phyloP scores from a whole-genome alignment of 2,329 filamentous ascomycete species.

The Chalara sp. region DNA sequence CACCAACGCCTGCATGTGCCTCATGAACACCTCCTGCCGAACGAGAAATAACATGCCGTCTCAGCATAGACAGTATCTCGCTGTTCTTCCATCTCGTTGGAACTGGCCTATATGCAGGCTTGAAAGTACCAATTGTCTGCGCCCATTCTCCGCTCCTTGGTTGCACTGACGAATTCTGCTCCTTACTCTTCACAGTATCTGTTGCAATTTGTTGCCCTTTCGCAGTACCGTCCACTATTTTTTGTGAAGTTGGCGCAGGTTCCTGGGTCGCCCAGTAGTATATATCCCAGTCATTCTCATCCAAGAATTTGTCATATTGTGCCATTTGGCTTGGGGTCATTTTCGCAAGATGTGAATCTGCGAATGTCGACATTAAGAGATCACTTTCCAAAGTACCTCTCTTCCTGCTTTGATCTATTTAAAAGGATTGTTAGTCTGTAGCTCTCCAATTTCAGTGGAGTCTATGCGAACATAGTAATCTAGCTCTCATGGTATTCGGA shows the following conservation, averaged over 20 bases:
- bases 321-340: constrained; percentile 70
- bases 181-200: constrained; percentile 23
- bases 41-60: constrained; percentile 70
- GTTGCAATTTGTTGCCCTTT: constrained; percentile 17
- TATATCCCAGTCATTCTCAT: constrained; percentile 99
- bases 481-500: constrained; percentile 76
- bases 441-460: not conserved
- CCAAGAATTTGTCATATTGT: constrained; percentile 87
- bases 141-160: constrained; percentile 75
- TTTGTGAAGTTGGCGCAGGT: constrained; percentile 49
- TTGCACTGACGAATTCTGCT: constrained; percentile 27
- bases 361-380: constrained; percentile 93
- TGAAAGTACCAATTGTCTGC: constrained; percentile 91
- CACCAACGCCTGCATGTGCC: constrained; percentile 11
- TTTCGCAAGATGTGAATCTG: constrained; percentile 64
- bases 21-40: constrained; percentile 50
- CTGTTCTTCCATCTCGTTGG: constrained; percentile 79
- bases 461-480: constrained; percentile 55
- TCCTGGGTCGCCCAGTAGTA: constrained; percentile 99
- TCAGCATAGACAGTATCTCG: constrained; percentile 68
- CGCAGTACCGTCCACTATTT: constrained; percentile 45
- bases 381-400: constrained; percentile 93
- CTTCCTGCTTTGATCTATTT: constrained; percentile 88
- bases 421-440: not conserved
- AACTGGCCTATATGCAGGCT: constrained; percentile 86